phyloP scores from a whole-genome alignment of 2,329 filamentous ascomycete species.

The Endothia cerciana region DNA sequence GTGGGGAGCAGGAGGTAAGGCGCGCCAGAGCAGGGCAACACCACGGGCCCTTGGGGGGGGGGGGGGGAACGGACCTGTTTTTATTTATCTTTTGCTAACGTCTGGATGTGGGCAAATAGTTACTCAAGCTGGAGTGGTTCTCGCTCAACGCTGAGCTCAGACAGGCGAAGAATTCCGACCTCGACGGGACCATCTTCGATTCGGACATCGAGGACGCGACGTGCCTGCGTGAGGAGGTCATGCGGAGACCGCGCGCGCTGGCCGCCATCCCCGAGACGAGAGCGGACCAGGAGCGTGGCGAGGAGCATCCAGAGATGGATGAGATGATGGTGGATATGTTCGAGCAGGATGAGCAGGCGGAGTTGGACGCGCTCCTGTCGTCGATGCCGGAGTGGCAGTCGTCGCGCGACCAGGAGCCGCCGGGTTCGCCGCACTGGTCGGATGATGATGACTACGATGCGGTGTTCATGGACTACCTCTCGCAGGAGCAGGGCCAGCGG shows the following conservation, averaged over 20 bases:
- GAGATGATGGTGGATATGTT: conserved; percentile 59
- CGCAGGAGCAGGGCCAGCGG: conserved; percentile 42
- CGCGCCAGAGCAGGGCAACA: too few relatives aligned
- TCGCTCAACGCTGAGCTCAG: conserved; percentile 43
- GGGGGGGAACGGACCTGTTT: too few relatives aligned
- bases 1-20: conserved; percentile 63
- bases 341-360: conserved; percentile 56
- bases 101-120: conserved; percentile 33
- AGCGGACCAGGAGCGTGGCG: conserved; percentile 18
- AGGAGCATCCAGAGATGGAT: conserved; percentile 40
- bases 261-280: conserved; percentile 26
- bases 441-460: conserved; percentile 63
- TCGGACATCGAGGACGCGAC: conserved; percentile 57
- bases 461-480: conserved; percentile 67
- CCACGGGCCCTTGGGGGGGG: too few relatives aligned
- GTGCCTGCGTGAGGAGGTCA: conserved; percentile 36
- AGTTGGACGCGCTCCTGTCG: conserved; percentile 57
- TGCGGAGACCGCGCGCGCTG: conserved; percentile 33
- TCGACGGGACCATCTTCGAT: conserved; percentile 49
- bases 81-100: too few relatives aligned
- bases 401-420: conserved; percentile 24
- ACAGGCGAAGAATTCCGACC: conserved; percentile 44
- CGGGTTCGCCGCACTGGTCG: conserved; percentile 43
- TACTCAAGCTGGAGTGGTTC: conserved; percentile 48
- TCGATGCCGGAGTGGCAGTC: conserved; percentile 42